phyloP scores from a whole-genome alignment of 1,139 yeast genomes.

The Geotrichum bryndzae region DNA sequence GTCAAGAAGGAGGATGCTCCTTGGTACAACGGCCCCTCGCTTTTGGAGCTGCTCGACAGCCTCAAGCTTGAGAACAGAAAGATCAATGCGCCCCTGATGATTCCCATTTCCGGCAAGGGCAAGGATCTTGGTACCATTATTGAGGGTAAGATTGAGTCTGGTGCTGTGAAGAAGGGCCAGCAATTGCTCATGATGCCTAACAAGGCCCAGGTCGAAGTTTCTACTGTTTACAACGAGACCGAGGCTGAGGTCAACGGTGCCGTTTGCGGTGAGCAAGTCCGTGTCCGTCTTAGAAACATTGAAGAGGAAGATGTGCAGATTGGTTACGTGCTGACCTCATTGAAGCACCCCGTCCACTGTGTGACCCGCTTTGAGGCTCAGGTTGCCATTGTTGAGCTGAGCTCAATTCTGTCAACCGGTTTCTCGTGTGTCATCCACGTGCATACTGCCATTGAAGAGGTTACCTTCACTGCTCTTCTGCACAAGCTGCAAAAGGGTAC shows the following conservation, averaged over 20 bases:
- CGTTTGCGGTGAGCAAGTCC: slow-evolving; percentile 93
- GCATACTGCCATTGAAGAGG: slow-evolving; percentile 97
- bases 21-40: slow-evolving; percentile 91
- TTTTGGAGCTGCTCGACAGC: slow-evolving; percentile 80
- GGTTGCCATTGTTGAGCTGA: slow-evolving; percentile 92
- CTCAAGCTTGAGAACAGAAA: slow-evolving; percentile 81
- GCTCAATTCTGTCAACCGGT: slow-evolving; percentile 89
- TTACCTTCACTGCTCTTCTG: slow-evolving; percentile 68
- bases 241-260: slow-evolving; percentile 92
- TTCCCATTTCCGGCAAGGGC: slow-evolving; percentile 91
- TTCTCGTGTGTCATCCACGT: slow-evolving; percentile 98
- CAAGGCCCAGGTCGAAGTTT: slow-evolving; percentile 72
- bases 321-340: slow-evolving; percentile 86
- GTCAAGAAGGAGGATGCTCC: slow-evolving; percentile 67
- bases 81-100: slow-evolving; percentile 91
- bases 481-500: slow-evolving; percentile 96
- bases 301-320: slow-evolving; percentile 93
- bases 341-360: slow-evolving; percentile 82
- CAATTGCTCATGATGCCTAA: slow-evolving; percentile 87
- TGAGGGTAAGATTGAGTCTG: slow-evolving; percentile 97
- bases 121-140: slow-evolving; percentile 95
- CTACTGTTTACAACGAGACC: slow-evolving; percentile 85
- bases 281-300: slow-evolving; percentile 85
- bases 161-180: slow-evolving; percentile 78
- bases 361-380: slow-evolving; percentile 92